Base-by-base conservation (phyloP, 1,284 basidiomycete species). In the Coniferiporia weirii region DNA sequence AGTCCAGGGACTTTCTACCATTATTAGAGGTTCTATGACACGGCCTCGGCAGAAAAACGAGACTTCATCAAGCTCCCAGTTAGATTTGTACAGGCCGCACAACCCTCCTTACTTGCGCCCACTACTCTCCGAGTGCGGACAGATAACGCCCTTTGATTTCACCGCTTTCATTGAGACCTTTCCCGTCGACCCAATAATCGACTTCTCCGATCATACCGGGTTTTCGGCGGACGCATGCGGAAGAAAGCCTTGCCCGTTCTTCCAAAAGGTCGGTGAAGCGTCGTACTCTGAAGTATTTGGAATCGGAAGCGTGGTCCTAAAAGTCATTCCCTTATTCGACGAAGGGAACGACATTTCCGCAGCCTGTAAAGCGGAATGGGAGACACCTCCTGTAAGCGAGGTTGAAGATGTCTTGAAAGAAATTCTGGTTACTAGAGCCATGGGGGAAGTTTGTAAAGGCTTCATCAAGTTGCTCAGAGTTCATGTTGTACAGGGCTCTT, bases 261-360 rank as follows among this genome's bases (percentile, higher is more conserved):
- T 92, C 71, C 77, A 75, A 63, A 99, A 99, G 74, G 87, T 98
- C 56, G 96, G 95, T 49, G 96, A 99, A 74, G 96, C 96, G 10
- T 94, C 91, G 52, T 99, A 91, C 72, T 97, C 94, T 0, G 96
- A 99, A 69, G 97, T 99, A n/a, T 99, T 93, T 73, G 87, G 87
- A 3, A 85, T 95, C 52, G 85, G 86, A 1, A 82, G 87, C 64
- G 83, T 93, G 38, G 93, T 96, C 15, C 77, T 95, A 65, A 97
- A 97, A 75, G 80, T 96, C 52, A 85, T 97, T 22, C 91, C 92
- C 1, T 71, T 93, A 53, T 75, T 80, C 38, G 78, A 81, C 57
- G 87, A 87, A 65, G 65, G 66, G 52, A 67, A 52, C 22, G 49
- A 55, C 9, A 44, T 43, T 10, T 36, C 53, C 6, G 51, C 35